Base-by-base conservation (phyloP, 176 grass and related monocot genomes). In the Raddia guianensis region DNA sequence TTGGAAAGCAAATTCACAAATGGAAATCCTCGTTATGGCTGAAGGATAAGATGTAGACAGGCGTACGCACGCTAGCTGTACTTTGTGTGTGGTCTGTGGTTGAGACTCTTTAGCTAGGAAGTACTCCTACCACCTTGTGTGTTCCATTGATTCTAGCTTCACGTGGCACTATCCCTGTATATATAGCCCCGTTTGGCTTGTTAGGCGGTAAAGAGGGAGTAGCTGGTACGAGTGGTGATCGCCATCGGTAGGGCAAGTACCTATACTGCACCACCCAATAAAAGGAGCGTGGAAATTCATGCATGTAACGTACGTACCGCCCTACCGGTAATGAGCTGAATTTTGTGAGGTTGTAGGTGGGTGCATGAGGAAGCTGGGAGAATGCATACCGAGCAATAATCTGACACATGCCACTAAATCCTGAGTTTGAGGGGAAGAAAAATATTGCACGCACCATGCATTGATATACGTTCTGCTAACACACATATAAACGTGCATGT, bases 1-100 rank as follows among this genome's bases (percentile, higher is more conserved):
- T 18, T 34, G 47, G 55, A 63, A 53, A 40, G 11, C 66, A 85
- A 50, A n/a, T 71, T 9, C 18, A 52, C 80, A 52, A 46, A 33
- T 7, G 59, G 37, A 55, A 66, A 9, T 77, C 33, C 55, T 61
- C 45, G 34, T 70, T 78, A 19, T 11, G 56, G 66, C 46, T 55
- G 44, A 43, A 69, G n/a, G 77, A 47, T 79, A 55, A 53, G 70
- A 15, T 1, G 33, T 37, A 16, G 20, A 40, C 48, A 12, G 1
- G 35, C 8, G 64, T 19, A 13, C 9, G 47, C 32, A 71, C 69
- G 5, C 5, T 32, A 33, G 5, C 5, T 32, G 62, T 49, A 51
- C 68, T 32, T 10, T 59, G 8, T 5, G 8, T 5, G 20, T 27
- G 21, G 10, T 12, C 21, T 62, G 9, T 9, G 4, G 2, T 57